A percentile compares a stretch with the other conserved stretches of the same genome.
phyloP scores from a whole-genome alignment of 176 grass and related monocot genomes.

The Cenchrus americanus region DNA sequence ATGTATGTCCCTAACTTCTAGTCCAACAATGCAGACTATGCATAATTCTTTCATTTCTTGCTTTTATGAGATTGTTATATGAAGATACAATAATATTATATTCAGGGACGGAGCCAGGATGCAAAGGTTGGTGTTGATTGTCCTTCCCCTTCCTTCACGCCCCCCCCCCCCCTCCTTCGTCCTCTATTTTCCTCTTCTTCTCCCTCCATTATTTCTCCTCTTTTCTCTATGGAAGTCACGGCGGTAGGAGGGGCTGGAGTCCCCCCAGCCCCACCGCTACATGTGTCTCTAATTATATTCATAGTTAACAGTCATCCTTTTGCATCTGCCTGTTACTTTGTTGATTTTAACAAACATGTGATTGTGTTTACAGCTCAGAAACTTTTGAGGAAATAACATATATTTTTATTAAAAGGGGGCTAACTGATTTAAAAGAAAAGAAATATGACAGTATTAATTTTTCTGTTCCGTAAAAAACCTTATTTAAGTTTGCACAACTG shows the following conservation, averaged over 20 bases:
- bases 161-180: too few relatives aligned
- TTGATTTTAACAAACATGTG: not conserved
- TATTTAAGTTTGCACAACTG: constrained; percentile 30
- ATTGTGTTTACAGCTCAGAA: not conserved
- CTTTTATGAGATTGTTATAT: constrained; percentile 3
- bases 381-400: not conserved
- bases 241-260: too few relatives aligned
- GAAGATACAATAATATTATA: not conserved
- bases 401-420: not conserved
- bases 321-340: not conserved
- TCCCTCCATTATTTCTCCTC: too few relatives aligned
- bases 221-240: too few relatives aligned
- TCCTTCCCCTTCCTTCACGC: too few relatives aligned
- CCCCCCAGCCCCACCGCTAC: too few relatives aligned
- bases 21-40: not conserved
- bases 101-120: too few relatives aligned
- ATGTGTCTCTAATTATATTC: too few relatives aligned
- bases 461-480: not conserved
- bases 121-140: too few relatives aligned
- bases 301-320: not conserved
- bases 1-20: constrained; percentile 54
- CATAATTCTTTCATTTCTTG: constrained; percentile 18
- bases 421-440: constrained; percentile 15
- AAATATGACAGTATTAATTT: constrained; percentile 14
- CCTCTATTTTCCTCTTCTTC: too few relatives aligned